Base-by-base conservation (phyloP, 805 yeast genomes). In the Candida ovalis region DNA sequence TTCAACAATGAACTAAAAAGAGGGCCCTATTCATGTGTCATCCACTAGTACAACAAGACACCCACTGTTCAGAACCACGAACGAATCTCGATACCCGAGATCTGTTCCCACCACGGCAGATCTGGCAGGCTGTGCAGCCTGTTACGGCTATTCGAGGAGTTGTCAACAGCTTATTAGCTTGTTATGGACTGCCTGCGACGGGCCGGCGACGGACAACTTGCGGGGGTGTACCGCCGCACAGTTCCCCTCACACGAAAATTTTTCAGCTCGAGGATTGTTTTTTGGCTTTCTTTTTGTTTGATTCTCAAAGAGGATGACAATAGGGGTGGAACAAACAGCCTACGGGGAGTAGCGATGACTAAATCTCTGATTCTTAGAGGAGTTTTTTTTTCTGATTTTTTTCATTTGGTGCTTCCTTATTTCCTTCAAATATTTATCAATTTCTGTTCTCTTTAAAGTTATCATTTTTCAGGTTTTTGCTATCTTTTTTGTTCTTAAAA, bases 1-100 rank as follows among this genome's bases (percentile, higher is more conserved):
- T n/a, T n/a, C n/a, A n/a, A n/a, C n/a, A n/a, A n/a, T n/a, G n/a
- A n/a, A n/a, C n/a, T n/a, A n/a, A n/a, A n/a, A n/a, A n/a, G n/a
- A n/a, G n/a, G n/a, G n/a, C n/a, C n/a, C n/a, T n/a, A n/a, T n/a
- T n/a, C n/a, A n/a, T n/a, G n/a, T n/a, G n/a, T n/a, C n/a, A n/a
- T 10, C 28, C 28, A 25, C 28, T 25, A 25, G 28, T n/a, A n/a
- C n/a, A n/a, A n/a, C n/a, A n/a, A n/a, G n/a, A 71, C 50, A 61
- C 67, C 10, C 48, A 63, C 2, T 62, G 72, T 22, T 46, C 55
- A 17, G 55, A 51, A n/a, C 21, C 18, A 4, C 41, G 17, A 38
- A 36, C 4, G 40, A 23, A 17, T 24, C 17, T 4, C 13, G 27
- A n/a, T 22, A 22, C 42, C 7, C 35, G 30, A 27, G 30, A 27